Percentiles rank a stretch among this genome's conserved stretches.
Conservation (phyloP, 305 asterid species). For the Fraxinus latifolia region DNA sequence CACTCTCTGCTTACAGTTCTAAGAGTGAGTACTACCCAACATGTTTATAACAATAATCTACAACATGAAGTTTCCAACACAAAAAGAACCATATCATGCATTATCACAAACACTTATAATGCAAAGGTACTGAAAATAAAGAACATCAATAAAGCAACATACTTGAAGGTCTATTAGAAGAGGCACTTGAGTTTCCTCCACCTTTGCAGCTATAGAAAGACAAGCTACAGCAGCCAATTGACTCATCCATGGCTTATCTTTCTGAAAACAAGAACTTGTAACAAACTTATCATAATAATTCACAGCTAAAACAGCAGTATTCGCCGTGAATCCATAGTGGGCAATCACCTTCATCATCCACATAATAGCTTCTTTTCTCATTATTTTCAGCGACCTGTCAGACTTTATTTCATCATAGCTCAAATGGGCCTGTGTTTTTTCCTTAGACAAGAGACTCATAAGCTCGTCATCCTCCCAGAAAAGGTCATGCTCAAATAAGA, state of each 20-base stretch:
- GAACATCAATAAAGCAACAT: slow-evolving; percentile 18
- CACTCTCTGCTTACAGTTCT: neutral
- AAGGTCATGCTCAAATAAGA: slow-evolving; percentile 55
- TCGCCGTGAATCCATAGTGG: slow-evolving; percentile 55
- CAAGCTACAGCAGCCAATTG: slow-evolving; percentile 87
- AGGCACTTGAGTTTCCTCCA: slow-evolving; percentile 86
- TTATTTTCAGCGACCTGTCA: slow-evolving; percentile 39
- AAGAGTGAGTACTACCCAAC: neutral
- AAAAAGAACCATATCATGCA: slow-evolving; percentile 17
- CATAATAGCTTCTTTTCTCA: slow-evolving; percentile 54
- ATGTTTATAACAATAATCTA: neutral
- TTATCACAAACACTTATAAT: slow-evolving; percentile 38
- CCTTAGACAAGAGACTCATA: slow-evolving; percentile 48
- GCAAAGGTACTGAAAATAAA: slow-evolving; percentile 11
- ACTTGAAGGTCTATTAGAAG: slow-evolving; percentile 77
- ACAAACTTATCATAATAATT: slow-evolving; percentile 64
- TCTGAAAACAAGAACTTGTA: slow-evolving; percentile 53
- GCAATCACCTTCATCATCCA: slow-evolving; percentile 71
- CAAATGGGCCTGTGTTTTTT: slow-evolving; percentile 38
- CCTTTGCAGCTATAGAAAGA: slow-evolving; percentile 81
- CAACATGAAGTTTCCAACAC: neutral
- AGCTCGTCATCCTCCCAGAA: slow-evolving; percentile 85
- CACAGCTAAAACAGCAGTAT: slow-evolving; percentile 65
- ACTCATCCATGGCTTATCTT: slow-evolving; percentile 89
- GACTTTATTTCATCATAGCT: slow-evolving; percentile 21